Evolutionary conservation across 768 basidiomycete genomes (phyloP).

Genomic region (Paxillus ammoniavirescens): DNA sequence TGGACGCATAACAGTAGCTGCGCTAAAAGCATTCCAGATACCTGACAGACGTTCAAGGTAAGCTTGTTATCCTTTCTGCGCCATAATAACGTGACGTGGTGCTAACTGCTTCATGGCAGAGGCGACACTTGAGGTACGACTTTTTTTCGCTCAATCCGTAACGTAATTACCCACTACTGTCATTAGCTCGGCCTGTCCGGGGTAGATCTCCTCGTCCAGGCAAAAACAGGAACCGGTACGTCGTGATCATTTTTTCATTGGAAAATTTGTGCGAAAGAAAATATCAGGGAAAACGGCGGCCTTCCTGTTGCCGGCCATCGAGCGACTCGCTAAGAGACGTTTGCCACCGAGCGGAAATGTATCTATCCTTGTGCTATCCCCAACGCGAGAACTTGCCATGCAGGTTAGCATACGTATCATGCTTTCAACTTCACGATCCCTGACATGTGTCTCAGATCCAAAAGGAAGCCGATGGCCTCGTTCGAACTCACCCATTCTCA

Average conservation of each 20-base stretch:
- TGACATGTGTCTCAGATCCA: constrained; percentile 46
- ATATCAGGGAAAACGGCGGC: constrained; percentile 63
- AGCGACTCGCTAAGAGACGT: constrained; percentile 54
- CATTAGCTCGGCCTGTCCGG: constrained; percentile 40
- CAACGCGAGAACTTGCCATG: constrained; percentile 71
- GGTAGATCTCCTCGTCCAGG: constrained; percentile 48
- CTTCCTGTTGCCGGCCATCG: constrained; percentile 74
- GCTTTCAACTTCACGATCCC: neutral
- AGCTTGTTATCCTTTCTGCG: constrained; percentile 4
- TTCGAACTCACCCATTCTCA: constrained; percentile 40
- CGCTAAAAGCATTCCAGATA: constrained; percentile 31
- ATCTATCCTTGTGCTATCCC: constrained; percentile 66
- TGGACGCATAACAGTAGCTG: constrained; percentile 8
- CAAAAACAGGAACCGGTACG: constrained; percentile 62
- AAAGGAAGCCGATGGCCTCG: constrained; percentile 55
- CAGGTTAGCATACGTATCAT: constrained; percentile 48
- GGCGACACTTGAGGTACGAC: constrained; percentile 40
- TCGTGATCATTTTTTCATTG: neutral
- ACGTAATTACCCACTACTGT: constrained; percentile 1
- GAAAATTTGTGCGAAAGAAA: neutral
- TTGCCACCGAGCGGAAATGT: constrained; percentile 26
- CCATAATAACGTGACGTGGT: neutral
- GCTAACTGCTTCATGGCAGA: constrained; percentile 20
- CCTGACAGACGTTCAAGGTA: constrained; percentile 49
- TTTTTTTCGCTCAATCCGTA: neutral